Conservation (phyloP, 2,329 filamentous ascomycete genomes). For the Exophiala viscosa region DNA sequence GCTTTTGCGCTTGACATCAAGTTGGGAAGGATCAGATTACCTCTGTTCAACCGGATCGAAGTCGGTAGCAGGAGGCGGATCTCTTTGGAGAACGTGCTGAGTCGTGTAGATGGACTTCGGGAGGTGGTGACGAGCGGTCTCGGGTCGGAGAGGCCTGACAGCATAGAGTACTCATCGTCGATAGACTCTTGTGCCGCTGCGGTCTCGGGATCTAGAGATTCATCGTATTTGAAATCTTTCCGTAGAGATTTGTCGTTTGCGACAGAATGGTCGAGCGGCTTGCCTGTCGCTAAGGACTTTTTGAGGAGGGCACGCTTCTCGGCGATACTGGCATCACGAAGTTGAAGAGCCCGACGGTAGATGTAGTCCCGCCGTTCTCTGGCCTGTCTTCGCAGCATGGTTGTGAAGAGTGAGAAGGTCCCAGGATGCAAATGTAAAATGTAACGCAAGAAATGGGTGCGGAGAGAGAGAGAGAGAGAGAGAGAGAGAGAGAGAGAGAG, state of each 20-base stretch:
- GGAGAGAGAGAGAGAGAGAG: background rate
- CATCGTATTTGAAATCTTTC: constrained; percentile 90
- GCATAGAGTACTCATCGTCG: constrained; percentile 84
- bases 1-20: constrained; percentile 77
- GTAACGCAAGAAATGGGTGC: background rate
- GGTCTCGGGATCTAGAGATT: constrained; percentile 76
- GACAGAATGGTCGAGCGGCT: constrained; percentile 74
- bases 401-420: background rate
- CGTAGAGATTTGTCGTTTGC: constrained; percentile 81
- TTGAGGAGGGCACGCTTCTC: constrained; percentile 87
- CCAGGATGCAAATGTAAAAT: background rate
- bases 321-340: constrained; percentile 87
- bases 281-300: constrained; percentile 81
- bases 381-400: constrained; percentile 61
- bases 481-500: too few relatives aligned
- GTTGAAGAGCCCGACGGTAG: constrained; percentile 79
- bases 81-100: constrained; percentile 91
- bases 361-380: constrained; percentile 82
- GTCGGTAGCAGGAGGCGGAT: constrained; percentile 80
- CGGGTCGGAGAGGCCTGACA: constrained; percentile 88
- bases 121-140: constrained; percentile 87
- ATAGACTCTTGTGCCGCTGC: constrained; percentile 80
- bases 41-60: constrained; percentile 81
- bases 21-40: constrained; percentile 82
- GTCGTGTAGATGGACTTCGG: constrained; percentile 75